Evolutionary conservation across 2,329 filamentous ascomycete species (phyloP).

Genomic region (Bipolaris bicolor): DNA sequence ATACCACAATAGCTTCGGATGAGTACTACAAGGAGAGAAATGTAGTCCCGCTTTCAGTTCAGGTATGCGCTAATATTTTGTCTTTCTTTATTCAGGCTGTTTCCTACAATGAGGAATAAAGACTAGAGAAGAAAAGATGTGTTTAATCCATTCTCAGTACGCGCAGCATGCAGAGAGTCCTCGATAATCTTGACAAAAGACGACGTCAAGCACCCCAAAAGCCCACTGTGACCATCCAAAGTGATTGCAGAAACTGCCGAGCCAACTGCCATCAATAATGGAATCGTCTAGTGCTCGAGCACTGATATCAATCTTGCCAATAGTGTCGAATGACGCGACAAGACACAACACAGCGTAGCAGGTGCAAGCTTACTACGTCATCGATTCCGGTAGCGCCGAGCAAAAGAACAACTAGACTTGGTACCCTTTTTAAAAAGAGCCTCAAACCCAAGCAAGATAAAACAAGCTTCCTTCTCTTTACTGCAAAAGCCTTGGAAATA

Average conservation of each 20-base stretch:
- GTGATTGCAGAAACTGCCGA: background rate
- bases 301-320: background rate
- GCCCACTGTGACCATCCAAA: background rate
- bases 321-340: background rate
- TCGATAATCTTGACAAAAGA: background rate
- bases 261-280: background rate
- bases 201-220: background rate
- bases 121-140: background rate
- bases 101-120: too few relatives aligned
- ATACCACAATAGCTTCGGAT: too few relatives aligned
- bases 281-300: background rate
- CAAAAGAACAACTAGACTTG: background rate
- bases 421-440: background rate
- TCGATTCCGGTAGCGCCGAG: conserved; percentile 1
- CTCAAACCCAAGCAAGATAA: background rate
- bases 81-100: too few relatives aligned
- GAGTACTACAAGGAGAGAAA: too few relatives aligned
- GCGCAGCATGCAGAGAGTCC: background rate
- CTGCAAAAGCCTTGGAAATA: background rate
- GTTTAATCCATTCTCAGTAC: background rate
- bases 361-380: background rate
- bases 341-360: background rate
- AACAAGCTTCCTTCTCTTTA: background rate
- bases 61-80: too few relatives aligned
- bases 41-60: too few relatives aligned